Conservation (phyloP, 257 asterid genomes). For the Thymus mandschuricus region DNA sequence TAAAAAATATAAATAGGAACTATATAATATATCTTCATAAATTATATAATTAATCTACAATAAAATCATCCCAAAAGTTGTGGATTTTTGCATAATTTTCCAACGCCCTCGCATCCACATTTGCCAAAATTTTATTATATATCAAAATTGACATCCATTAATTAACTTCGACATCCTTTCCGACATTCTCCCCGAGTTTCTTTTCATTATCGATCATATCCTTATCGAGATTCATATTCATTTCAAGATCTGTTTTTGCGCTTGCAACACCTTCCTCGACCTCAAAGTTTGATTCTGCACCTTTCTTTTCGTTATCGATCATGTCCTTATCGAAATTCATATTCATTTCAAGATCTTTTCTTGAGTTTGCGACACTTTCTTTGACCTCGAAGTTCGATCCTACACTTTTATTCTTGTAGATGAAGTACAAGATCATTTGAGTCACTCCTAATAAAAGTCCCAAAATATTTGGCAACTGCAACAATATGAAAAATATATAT, state of each 20-base stretch:
- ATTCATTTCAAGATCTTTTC: constrained; percentile 16
- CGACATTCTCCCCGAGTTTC: too few relatives aligned
- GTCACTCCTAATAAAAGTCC: constrained; percentile 62
- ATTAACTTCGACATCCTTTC: constrained; percentile 26
- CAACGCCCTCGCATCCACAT: neutral
- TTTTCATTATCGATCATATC: too few relatives aligned
- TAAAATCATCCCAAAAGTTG: neutral
- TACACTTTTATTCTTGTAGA: constrained; percentile 52
- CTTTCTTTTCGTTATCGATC: neutral
- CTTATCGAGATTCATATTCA: too few relatives aligned
- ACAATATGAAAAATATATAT: neutral
- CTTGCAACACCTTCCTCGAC: constrained; percentile 13
- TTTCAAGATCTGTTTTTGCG: neutral
- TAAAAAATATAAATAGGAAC: neutral
- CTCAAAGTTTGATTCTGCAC: too few relatives aligned
- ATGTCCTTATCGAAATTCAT: neutral
- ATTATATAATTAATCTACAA: neutral
- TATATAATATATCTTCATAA: too few relatives aligned
- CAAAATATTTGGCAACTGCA: constrained; percentile 67
- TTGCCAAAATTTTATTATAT: neutral
- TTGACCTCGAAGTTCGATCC: neutral
- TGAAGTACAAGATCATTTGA: constrained; percentile 61
- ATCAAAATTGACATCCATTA: neutral
- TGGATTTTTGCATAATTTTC: neutral
- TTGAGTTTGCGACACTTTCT: neutral